Conservation (phyloP, 2,329 filamentous ascomycete species). For the Fusarium albosuccineum region DNA sequence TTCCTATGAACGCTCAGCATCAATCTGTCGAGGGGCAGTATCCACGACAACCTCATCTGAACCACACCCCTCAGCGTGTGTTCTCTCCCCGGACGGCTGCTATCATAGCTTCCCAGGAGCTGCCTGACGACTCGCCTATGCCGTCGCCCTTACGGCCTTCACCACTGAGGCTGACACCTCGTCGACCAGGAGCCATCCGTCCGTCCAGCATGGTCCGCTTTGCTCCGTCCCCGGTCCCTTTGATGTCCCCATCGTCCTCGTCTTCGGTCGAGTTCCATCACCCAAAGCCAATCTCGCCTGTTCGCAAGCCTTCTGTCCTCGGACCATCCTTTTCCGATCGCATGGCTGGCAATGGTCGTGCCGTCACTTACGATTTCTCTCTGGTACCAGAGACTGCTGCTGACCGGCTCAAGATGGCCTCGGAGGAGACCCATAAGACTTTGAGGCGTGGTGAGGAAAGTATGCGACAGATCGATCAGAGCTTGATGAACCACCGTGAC, state of each 20-base stretch:
- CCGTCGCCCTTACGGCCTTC: not conserved
- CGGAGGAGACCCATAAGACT: constrained; percentile 1
- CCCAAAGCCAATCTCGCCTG: constrained; percentile 7
- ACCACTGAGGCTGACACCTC: too few relatives aligned
- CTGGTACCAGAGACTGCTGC: constrained; percentile 21
- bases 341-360: constrained; percentile 4
- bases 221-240: not conserved
- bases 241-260: constrained; percentile 12
- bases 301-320: not conserved
- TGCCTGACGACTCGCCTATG: constrained; percentile 18
- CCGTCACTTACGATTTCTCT: constrained; percentile 15
- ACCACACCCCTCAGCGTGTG: not conserved
- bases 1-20: not conserved
- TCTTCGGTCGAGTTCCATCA: constrained; percentile 15
- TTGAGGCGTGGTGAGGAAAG: too few relatives aligned
- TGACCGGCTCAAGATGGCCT: constrained; percentile 17
- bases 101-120: not conserved
- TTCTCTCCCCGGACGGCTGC: not conserved
- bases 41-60: too few relatives aligned
- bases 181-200: not conserved
- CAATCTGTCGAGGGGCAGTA: too few relatives aligned
- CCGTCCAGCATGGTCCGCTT: constrained; percentile 11
- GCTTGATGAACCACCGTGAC: constrained; percentile 14
- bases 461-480: too few relatives aligned
- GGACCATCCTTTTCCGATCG: constrained; percentile 24